Evolutionary conservation across 805 yeast genomes (phyloP).

Genomic region (Yarrowia porcina): DNA sequence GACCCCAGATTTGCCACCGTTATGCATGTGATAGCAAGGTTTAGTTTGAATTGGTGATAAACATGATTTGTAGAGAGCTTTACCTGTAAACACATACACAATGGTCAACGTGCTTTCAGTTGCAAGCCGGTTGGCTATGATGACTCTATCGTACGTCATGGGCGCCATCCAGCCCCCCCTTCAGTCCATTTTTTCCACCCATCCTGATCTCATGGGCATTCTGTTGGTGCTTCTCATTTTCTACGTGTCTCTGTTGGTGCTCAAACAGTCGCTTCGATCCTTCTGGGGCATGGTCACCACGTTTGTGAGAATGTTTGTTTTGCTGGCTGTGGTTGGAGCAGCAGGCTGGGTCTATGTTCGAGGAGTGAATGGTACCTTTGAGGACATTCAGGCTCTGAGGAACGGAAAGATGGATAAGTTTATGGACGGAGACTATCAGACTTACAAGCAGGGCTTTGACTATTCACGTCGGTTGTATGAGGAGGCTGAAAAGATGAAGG

Average conservation of each 20-base stretch:
- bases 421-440: conserved; percentile 5
- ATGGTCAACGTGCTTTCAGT: conserved; percentile 4
- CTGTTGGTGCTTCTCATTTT: conserved; percentile 13
- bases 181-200: conserved; percentile 7
- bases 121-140: conserved; percentile 9
- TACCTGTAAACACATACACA: too few relatives aligned
- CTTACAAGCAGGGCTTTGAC: conserved; percentile 16
- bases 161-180: conserved; percentile 20
- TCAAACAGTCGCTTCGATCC: conserved; percentile 2
- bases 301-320: conserved; percentile 27
- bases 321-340: conserved; percentile 25
- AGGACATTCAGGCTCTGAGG: neutral
- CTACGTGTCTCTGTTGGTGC: conserved; percentile 10
- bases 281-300: conserved; percentile 11
- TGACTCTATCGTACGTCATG: conserved; percentile 3
- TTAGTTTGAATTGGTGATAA: too few relatives aligned
- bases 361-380: conserved; percentile 9
- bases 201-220: conserved; percentile 22
- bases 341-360: conserved; percentile 20
- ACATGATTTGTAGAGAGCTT: too few relatives aligned
- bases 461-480: conserved; percentile 19
- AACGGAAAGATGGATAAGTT: conserved; percentile 1
- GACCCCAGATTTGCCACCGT: conserved; percentile 4
- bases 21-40: neutral
- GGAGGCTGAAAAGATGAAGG: conserved; percentile 25